phyloP scores from a whole-genome alignment of 495 filamentous ascomycete species.

The Tuber calosporum region DNA sequence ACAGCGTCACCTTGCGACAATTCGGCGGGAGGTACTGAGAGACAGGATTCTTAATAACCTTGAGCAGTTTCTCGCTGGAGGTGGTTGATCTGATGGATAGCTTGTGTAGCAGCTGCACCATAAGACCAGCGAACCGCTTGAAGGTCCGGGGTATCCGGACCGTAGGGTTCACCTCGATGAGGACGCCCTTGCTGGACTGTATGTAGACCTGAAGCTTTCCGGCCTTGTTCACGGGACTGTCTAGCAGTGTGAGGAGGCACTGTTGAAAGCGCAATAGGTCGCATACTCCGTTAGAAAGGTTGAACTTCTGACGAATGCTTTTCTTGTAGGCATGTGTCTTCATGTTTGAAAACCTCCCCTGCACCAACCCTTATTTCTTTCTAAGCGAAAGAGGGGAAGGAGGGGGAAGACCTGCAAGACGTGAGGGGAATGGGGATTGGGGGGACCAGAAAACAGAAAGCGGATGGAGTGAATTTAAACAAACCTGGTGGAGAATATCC shows the following conservation, averaged over 20 bases:
- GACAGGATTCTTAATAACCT: conserved; percentile 96
- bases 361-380: not conserved
- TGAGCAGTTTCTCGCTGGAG: conserved; percentile 92
- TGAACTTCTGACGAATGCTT: conserved; percentile 23
- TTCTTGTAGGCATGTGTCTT: not conserved
- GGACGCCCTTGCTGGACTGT: conserved; percentile 87
- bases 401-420: not conserved
- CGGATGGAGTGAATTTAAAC: conserved; percentile 25
- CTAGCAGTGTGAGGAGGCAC: conserved; percentile 95
- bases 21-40: conserved; percentile 93
- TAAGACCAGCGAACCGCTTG: conserved; percentile 95
- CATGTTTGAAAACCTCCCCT: not conserved
- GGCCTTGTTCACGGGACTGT: conserved; percentile 97
- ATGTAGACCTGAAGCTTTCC: conserved; percentile 97
- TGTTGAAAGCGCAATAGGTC: conserved; percentile 45
- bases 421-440: not conserved
- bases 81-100: conserved; percentile 91
- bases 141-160: conserved; percentile 96
- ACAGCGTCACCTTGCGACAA: conserved; percentile 93
- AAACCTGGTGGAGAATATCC: conserved; percentile 96
- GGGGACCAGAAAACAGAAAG: conserved; percentile 7
- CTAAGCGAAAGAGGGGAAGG: conserved; percentile 9
- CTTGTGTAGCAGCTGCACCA: conserved; percentile 97
- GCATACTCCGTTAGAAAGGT: conserved; percentile 26
- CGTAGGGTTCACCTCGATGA: conserved; percentile 94